phyloP scores from a whole-genome alignment of 2,329 filamentous ascomycete species.

The Talaromyces sp. region DNA sequence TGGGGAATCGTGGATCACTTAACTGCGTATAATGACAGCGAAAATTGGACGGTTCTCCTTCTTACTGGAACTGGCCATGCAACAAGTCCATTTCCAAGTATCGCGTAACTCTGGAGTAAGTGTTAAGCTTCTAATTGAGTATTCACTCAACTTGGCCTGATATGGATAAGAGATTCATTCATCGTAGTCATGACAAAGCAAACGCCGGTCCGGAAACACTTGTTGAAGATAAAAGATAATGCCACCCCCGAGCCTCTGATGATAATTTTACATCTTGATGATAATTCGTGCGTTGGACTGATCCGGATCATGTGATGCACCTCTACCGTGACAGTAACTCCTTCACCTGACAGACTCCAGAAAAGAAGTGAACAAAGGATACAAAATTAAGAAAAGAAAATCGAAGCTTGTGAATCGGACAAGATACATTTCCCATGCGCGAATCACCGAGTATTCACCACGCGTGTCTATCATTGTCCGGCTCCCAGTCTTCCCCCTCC shows the following conservation, averaged over 20 bases:
- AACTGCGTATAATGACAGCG: neutral
- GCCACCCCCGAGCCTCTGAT: neutral
- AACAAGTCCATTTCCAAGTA: neutral
- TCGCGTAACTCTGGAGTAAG: neutral
- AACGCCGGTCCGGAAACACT: neutral
- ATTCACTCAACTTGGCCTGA: neutral
- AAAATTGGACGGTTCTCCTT: neutral
- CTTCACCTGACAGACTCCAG: conserved; percentile 2
- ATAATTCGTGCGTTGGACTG: neutral
- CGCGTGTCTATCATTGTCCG: conserved; percentile 25
- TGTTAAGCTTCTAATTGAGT: neutral
- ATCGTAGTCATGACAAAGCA: neutral
- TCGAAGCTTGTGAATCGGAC: no score
- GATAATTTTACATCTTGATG: conserved; percentile 7
- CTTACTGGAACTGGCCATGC: neutral
- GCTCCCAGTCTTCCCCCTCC: conserved; percentile 36
- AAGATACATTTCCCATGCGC: neutral
- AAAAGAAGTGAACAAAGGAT: neutral
- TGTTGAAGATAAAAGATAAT: neutral
- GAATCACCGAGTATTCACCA: conserved; percentile 24
- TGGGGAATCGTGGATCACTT: neutral
- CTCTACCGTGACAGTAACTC: conserved; percentile 4
- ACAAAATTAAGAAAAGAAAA: neutral
- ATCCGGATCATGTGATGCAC: neutral
- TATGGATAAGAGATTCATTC: neutral